Base-by-base conservation (phyloP, 371 early-diverging fungal genomes). In the Apophysomyces sp. region DNA sequence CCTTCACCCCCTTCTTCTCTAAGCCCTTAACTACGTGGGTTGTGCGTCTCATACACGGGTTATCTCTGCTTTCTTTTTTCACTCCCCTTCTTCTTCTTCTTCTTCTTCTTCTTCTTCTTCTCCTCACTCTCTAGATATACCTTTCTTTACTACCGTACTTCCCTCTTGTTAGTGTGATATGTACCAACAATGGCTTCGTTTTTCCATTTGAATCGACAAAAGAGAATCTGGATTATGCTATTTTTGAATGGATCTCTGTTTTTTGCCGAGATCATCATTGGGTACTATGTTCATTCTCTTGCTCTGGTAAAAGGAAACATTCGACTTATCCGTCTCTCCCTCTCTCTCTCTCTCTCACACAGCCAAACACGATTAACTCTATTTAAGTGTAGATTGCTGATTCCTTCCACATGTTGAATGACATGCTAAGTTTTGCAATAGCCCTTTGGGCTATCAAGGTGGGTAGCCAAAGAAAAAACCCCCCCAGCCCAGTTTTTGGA, bases 401-500 rank as follows among this genome's bases (percentile, higher is more conserved):
- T 76, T 88, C 93, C 1, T 96, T 94, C 82, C 96, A 96, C 72
- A 94, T 94, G 95, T 74, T 95, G 44, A 90, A 86, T 60, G 97
- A 96, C 75, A 82, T 95, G 30, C 67, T 93, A 7, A 83, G 90
- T 37, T 84, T 94, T 65, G 71, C 84, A 31, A 87, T 96, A 39
- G 96, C 93, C n/a, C 77, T 92, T 31, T 92, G 90, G 78, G 95
- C 97, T 27, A 90, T 94, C 40, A 76, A 81, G 67, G 89, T 89
- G 81, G 60, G 73, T 55, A 32, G 28, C 34, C 30, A 26, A 27
- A 49, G 21, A 32, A 30, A 49, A 55, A 21, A 16, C 16, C 8
- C 8, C 34, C 2, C 34, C 8, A 4, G 34, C 34, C n/a, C n/a
- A n/a, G n/a, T 34, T 34, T 32, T 34, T 2, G 13, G 34, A 40